Conservation (phyloP, 1,284 basidiomycete genomes). For the Hemileia vastatrix region DNA sequence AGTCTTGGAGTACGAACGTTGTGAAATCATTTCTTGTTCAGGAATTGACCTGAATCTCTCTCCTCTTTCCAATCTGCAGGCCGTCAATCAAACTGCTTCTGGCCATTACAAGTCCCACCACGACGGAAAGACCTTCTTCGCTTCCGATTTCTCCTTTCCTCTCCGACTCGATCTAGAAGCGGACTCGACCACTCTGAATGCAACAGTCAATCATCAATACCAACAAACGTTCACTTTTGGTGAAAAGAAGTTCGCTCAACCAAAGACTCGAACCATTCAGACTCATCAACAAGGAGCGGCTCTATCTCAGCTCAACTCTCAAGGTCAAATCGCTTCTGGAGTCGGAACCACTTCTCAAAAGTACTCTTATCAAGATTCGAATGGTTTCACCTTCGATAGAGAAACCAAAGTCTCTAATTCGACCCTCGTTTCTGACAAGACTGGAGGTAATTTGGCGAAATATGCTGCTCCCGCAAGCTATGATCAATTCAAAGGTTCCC, state of each 20-base stretch:
- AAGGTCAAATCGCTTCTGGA: background rate
- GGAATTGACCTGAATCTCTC: too few relatives aligned
- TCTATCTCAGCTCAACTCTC: conserved; percentile 1
- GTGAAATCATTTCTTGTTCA: too few relatives aligned
- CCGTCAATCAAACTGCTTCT: too few relatives aligned
- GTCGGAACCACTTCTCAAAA: conserved; percentile 9
- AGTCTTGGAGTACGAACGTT: too few relatives aligned
- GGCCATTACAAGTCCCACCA: too few relatives aligned
- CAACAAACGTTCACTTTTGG: background rate
- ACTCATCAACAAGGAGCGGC: background rate
- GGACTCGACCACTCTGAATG: conserved; percentile 4
- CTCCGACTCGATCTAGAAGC: too few relatives aligned
- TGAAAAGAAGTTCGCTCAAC: background rate
- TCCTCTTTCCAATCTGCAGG: too few relatives aligned
- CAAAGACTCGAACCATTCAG: background rate
- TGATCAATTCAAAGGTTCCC: background rate
- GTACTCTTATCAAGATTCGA: conserved; percentile 18
- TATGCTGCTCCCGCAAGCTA: conserved; percentile 1
- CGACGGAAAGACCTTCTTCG: too few relatives aligned
- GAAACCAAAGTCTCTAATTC: conserved; percentile 1
- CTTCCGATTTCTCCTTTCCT: too few relatives aligned
- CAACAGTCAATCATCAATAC: conserved; percentile 4
- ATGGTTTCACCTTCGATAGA: conserved; percentile 10
- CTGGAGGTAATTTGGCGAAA: background rate
- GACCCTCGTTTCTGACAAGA: background rate